Evolutionary conservation across 1,284 basidiomycete genomes (phyloP).

Genomic region (Malassezia pachydermatis): DNA sequence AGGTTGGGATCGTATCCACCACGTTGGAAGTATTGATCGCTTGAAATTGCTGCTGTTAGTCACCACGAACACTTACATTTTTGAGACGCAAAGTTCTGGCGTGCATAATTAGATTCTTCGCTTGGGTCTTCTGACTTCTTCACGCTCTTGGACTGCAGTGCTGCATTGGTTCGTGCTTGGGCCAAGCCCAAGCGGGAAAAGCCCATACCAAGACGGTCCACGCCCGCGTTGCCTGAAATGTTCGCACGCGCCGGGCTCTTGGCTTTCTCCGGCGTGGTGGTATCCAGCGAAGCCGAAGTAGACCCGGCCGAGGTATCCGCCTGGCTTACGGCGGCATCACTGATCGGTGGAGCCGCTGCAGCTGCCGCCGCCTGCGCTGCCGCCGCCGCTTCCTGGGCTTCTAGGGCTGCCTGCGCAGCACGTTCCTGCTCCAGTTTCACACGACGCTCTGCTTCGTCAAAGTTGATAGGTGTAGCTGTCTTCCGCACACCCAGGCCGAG

Average conservation of each 20-base stretch:
- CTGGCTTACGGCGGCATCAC: background rate
- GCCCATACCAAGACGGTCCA: constrained; percentile 64
- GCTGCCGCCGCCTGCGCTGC: constrained; percentile 24
- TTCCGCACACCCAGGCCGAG: constrained; percentile 41
- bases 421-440: constrained; percentile 35
- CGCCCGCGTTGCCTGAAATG: constrained; percentile 52
- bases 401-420: constrained; percentile 13
- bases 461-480: constrained; percentile 34
- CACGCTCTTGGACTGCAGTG: constrained; percentile 27
- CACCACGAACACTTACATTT: constrained; percentile 54
- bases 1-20: constrained; percentile 71
- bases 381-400: constrained; percentile 24
- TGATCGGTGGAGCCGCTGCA: constrained; percentile 17
- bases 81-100: constrained; percentile 80
- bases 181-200: constrained; percentile 72
- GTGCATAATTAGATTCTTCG: constrained; percentile 62
- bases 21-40: constrained; percentile 93
- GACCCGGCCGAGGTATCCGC: background rate
- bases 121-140: background rate
- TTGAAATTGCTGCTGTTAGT: constrained; percentile 56
- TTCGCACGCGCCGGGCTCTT: constrained; percentile 26
- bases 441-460: constrained; percentile 43
- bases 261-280: background rate
- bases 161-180: constrained; percentile 17
- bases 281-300: background rate